A percentile compares a stretch with the other conserved stretches of the same genome.
Evolutionary conservation across 2,329 filamentous ascomycete species (phyloP).

Genomic region (Geoglossum cookeanum): DNA sequence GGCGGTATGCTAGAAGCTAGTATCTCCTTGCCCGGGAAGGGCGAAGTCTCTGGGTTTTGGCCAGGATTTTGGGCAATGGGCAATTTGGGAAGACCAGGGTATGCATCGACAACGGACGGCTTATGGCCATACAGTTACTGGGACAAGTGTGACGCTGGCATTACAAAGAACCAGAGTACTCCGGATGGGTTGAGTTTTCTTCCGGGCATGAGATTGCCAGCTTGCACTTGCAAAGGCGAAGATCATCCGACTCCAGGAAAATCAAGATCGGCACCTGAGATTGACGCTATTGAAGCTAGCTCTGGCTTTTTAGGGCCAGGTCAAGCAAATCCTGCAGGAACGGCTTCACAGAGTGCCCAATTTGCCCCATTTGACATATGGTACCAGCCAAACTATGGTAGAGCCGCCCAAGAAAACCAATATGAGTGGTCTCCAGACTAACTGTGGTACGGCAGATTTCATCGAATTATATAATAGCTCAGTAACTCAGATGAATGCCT

Average conservation of each 20-base stretch:
- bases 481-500: constrained; percentile 37
- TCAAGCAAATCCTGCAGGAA: constrained; percentile 34
- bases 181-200: constrained; percentile 45
- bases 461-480: constrained; percentile 43
- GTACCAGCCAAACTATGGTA: constrained; percentile 43
- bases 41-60: constrained; percentile 52
- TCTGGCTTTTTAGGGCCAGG: constrained; percentile 31
- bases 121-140: constrained; percentile 59
- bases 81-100: constrained; percentile 50
- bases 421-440: neutral
- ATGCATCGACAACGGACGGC: constrained; percentile 49
- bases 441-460: constrained; percentile 26
- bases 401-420: constrained; percentile 5
- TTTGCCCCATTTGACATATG: constrained; percentile 51
- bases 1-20: constrained; percentile 50
- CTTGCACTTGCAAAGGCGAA: constrained; percentile 42
- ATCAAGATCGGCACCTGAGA: constrained; percentile 49
- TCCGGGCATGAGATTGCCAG: constrained; percentile 50
- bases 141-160: constrained; percentile 47
- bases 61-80: constrained; percentile 62
- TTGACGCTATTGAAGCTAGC: constrained; percentile 53
- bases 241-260: constrained; percentile 48
- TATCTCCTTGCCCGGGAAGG: constrained; percentile 47
- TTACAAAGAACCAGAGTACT: constrained; percentile 52
- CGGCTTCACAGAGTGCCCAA: constrained; percentile 47